Base-by-base conservation (phyloP, 192 early-diverging fungal genomes). In the Lunasporangiospora selenospora region DNA sequence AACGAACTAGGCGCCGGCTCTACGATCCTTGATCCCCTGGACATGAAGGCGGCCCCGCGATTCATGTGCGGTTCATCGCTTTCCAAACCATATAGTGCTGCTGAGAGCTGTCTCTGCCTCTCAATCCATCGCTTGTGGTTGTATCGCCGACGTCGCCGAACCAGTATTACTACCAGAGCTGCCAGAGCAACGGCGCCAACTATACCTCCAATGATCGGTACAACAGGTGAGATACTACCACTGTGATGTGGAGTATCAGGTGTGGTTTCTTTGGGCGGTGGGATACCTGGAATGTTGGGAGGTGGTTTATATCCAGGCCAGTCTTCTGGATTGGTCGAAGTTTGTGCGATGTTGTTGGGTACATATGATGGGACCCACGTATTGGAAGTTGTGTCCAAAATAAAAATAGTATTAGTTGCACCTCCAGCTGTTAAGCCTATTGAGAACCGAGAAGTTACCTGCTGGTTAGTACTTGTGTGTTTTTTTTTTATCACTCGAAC, bases 281-380 rank as follows among this genome's bases (percentile, higher is more conserved):
- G 31, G n/a, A 41, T 29, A n/a, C n/a, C n/a, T 11, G 69, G 49
- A 1, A 56, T 3, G 2, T 33, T 19, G 7, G 60, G 69, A 3
- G 69, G 69, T n/a, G 69, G 69, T 47, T 62, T 73, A 24, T 73
- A 73, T 36, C 69, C 69, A 13, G 69, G 69, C 69, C 69, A 73
- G 29, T 73, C 69, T 39, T 73, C 47, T 34, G 69, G 69, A 4
- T 62, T 62, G 38, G 69, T 63, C 10, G 69, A 73, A 2, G 69
- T 73, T 36, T 18, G 41, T 1, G 60, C 23, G 8, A 73, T 21
- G 13, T 62, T 63, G 21, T 55, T 63, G 2, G 69, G 69, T 12
- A 54, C 47, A 18, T 73, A 73, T 12, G 69, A 73, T 21, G 69
- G 29, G 11, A 58, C 54, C 69, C 69, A 73, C 3, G 54, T 63